Evolutionary conservation across 2,329 filamentous ascomycete genomes (phyloP).

Genomic region (Hypomyces perniciosus): DNA sequence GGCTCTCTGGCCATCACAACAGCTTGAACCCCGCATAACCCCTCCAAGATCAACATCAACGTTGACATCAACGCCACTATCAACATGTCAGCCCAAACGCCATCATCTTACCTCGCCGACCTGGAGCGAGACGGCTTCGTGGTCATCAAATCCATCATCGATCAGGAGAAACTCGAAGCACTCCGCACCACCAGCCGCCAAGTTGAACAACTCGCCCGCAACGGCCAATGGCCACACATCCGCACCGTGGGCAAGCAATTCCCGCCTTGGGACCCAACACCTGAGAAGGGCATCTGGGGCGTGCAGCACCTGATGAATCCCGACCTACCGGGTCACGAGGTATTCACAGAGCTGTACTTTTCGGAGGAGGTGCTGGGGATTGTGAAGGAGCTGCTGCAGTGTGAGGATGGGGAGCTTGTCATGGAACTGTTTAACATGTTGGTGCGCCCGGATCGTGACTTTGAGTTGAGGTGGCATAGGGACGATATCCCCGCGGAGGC

Average conservation of each 20-base stretch:
- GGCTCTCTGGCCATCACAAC: no score
- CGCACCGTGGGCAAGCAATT: slow-evolving; percentile 87
- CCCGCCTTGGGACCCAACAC: slow-evolving; percentile 68
- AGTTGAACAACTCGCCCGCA: slow-evolving; percentile 56
- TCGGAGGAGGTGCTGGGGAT: slow-evolving; percentile 55
- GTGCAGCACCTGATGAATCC: slow-evolving; percentile 82
- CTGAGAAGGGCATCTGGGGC: slow-evolving; percentile 71
- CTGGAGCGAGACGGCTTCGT: slow-evolving; percentile 73
- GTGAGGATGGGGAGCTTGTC: slow-evolving; percentile 57
- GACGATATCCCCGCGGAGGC: slow-evolving; percentile 72
- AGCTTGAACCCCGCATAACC: not conserved
- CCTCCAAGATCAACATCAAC: not conserved
- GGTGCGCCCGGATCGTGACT: slow-evolving; percentile 64
- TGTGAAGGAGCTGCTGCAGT: slow-evolving; percentile 57
- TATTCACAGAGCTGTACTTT: slow-evolving; percentile 69
- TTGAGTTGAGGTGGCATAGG: slow-evolving; percentile 76
- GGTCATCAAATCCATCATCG: slow-evolving; percentile 59
- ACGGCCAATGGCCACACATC: slow-evolving; percentile 73
- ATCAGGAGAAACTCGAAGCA: slow-evolving; percentile 44
- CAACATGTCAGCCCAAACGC: slow-evolving; percentile 17
- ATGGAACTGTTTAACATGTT: slow-evolving; percentile 89
- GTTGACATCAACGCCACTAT: not conserved
- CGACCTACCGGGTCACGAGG: slow-evolving; percentile 51
- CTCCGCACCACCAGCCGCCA: slow-evolving; percentile 56
- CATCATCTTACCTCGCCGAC: slow-evolving; percentile 27